Evolutionary conservation across 2,329 filamentous ascomycete genomes (phyloP), one percentile per base, ranked within the genome.

Genomic region (Fusarium zealandicum): DNA sequence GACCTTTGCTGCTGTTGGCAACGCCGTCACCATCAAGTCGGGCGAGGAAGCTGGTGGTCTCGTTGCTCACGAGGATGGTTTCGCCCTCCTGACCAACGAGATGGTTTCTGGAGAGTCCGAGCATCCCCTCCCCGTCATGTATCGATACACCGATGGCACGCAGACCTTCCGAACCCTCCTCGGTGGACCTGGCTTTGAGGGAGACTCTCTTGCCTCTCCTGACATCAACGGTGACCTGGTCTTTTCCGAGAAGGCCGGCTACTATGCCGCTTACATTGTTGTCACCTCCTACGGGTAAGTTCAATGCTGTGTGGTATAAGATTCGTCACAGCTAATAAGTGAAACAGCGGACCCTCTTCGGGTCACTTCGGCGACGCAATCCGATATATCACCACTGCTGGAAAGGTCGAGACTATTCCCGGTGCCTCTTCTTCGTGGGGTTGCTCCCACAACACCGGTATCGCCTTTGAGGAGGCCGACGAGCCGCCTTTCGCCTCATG

Each of bases 391-490:
- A 80, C 74, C 48, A 78, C 84, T 30, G 72, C 74, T 14, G 84
- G 84, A 11, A 77, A 73, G 7, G 69, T 86, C 4, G 71, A 81
- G 60, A 74, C 70, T 10, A 84, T 85, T 54, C 41, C 69, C 2
- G 82, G 82, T 1, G 82, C 83, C 3, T 79, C 78, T 36, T 83
- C 79, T 50, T 75, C 76, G 12, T 87, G 83, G 78, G 84, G 84
- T 14, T 87, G 84, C 75, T 83, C 80, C 6, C 83, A 87, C 76
- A 87, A 87, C 72, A 86, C 83, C 1, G 84, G 84, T 50, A 87
- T 87, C 49, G 83, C 82, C 6, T 80, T 87, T 47, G 84, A 86
- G 67, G 82, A 79, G 14, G 82, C 84, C 16, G 82, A 85, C 42
- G 78, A 75, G 12, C 74, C 80, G 14, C 84, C 84, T 4, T 87